Base-by-base conservation (phyloP, 2,329 filamentous ascomycete genomes). In the Alternaria conjuncta region DNA sequence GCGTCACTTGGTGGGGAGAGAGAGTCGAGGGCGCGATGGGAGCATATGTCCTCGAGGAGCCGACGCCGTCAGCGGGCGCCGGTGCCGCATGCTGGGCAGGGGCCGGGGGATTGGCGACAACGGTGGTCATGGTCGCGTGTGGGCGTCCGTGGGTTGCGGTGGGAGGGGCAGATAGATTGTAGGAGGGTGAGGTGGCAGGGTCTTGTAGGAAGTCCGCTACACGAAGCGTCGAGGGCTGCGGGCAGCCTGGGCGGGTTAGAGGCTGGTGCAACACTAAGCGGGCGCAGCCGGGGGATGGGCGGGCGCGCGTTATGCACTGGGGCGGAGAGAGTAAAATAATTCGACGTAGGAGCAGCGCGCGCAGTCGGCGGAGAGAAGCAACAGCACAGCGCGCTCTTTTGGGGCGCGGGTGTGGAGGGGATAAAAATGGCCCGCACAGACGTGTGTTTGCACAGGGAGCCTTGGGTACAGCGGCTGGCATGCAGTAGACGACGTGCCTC, bases 71-170 rank as follows among this genome's bases (percentile, higher is more conserved):
- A 60, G 77, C 65, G 56, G 73, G 65, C 50, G 77, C 71, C 51
- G 77, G 75, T 65, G 80, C 77, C 61, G 75, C 72, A 72, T 78
- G 77, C 70, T 79, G 75, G 69, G 79, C 71, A 72, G 78, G 66
- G 77, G 76, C 74, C 70, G 74, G 79, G 71, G 82, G 75, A 57
- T 79, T 79, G 67, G 82, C 83, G 76, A 84, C 77, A 66, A 80
- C 81, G 71, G 83, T 82, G 63, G 82, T 82, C 83, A 84, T 84
- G 75, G 72, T 76, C 71, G 67, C 69, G 68, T 56, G 69, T 66
- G 71, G 64, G 63, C 51, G 61, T 57, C 55, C 60, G 66, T 61
- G 65, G 64, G 51, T 63, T 64, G 56, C 46, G 50, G 57, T 53
- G 50, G 64, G 62, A 65, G 74, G 65, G 65, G 67, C 65, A 65